Conservation (phyloP, 164 flowering plant species). For the Magnolia sinica region DNA sequence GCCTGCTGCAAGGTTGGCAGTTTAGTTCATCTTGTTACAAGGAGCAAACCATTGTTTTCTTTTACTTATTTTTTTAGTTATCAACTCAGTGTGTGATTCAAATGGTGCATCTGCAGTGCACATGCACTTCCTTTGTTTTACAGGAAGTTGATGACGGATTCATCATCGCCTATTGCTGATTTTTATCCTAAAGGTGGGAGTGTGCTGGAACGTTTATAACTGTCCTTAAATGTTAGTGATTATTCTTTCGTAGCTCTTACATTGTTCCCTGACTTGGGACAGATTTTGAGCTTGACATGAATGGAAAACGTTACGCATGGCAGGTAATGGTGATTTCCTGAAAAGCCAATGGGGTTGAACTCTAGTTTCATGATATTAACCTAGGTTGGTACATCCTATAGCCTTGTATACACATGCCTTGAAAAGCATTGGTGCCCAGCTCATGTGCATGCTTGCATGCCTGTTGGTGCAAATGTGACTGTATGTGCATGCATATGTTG, state of each 20-base stretch:
- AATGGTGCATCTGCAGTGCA: slow-evolving; percentile 34
- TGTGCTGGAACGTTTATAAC: background rate
- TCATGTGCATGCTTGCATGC: background rate
- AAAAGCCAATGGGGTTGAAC: background rate
- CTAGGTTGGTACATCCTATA: background rate
- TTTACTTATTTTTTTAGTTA: background rate
- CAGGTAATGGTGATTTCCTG: slow-evolving; percentile 35
- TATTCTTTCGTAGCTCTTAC: background rate
- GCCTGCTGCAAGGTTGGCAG: slow-evolving; percentile 59
- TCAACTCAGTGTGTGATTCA: background rate
- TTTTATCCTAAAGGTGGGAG: slow-evolving; percentile 54
- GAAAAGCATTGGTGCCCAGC: background rate
- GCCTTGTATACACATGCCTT: background rate
- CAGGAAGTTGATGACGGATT: slow-evolving; percentile 52
- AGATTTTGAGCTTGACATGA: slow-evolving; percentile 64
- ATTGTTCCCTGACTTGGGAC: slow-evolving; percentile 6
- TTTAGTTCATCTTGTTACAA: background rate
- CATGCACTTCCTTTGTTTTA: slow-evolving; percentile 56
- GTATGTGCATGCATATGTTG: background rate
- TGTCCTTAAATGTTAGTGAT: background rate
- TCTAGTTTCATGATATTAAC: background rate
- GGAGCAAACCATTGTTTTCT: background rate
- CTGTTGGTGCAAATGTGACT: background rate
- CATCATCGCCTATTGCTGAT: slow-evolving; percentile 45
- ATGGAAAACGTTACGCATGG: slow-evolving; percentile 50